A percentile compares a stretch with the other conserved stretches of the same genome.
Conservation (phyloP, 257 asterid genomes). For the Apocynum venetum region DNA sequence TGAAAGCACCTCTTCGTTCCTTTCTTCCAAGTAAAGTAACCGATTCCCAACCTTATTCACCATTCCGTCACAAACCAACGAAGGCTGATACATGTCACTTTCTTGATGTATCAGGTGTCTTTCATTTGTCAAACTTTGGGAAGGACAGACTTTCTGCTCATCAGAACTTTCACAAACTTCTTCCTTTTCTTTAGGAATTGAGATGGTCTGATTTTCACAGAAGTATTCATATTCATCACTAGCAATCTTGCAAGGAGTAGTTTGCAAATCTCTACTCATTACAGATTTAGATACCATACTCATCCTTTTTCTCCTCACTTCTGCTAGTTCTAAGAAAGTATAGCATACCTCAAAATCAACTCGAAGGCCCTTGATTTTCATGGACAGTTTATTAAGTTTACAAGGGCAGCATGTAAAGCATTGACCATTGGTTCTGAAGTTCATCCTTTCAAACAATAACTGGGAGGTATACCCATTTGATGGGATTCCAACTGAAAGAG, state of each 20-base stretch:
- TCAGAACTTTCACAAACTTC: slow-evolving; percentile 26
- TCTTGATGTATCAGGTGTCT: slow-evolving; percentile 17
- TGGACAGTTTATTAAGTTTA: slow-evolving; percentile 13
- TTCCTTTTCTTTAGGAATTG: slow-evolving; percentile 24
- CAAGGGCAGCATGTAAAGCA: slow-evolving; percentile 24
- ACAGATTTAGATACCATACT: slow-evolving; percentile 8
- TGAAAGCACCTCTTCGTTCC: slow-evolving; percentile 54
- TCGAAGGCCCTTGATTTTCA: slow-evolving; percentile 20
- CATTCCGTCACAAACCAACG: slow-evolving; percentile 8
- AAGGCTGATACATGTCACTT: slow-evolving; percentile 6
- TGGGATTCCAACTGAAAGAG: slow-evolving; percentile 7
- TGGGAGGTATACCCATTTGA: not conserved
- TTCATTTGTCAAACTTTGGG: slow-evolving; percentile 27
- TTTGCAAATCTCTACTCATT: slow-evolving; percentile 3
- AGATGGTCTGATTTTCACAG: slow-evolving; percentile 22
- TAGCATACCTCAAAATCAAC: slow-evolving; percentile 15
- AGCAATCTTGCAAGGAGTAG: slow-evolving; percentile 25
- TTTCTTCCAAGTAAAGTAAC: slow-evolving; percentile 69
- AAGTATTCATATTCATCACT: slow-evolving; percentile 36
- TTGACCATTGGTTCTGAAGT: slow-evolving; percentile 19
- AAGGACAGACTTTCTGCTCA: slow-evolving; percentile 28
- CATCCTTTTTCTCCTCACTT: slow-evolving; percentile 10
- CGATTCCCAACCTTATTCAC: slow-evolving; percentile 27
- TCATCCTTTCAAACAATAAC: not conserved
- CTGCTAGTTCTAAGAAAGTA: slow-evolving; percentile 13